Conservation (phyloP, 2,329 filamentous ascomycete species). For the Pyricularia sp. region DNA sequence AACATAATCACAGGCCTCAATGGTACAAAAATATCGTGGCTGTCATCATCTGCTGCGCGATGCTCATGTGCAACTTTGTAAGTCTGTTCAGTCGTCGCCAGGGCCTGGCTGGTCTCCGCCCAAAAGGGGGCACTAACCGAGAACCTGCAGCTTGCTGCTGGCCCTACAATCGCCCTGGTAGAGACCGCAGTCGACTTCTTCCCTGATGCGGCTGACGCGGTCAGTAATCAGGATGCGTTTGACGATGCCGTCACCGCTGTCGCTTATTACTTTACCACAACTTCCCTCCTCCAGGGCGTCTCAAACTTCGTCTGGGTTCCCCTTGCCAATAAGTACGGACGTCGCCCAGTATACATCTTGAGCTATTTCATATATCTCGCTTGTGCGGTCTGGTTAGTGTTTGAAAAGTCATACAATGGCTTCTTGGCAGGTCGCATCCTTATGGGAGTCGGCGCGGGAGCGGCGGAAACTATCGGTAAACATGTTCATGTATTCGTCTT, state of each 20-base stretch:
- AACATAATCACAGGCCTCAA: constrained; percentile 24
- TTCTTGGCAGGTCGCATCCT: constrained; percentile 38
- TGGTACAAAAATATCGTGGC: constrained; percentile 41
- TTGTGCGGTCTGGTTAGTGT: constrained; percentile 31
- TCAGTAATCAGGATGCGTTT: constrained; percentile 15
- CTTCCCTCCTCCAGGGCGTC: constrained; percentile 37
- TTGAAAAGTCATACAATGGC: constrained; percentile 28
- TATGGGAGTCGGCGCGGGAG: constrained; percentile 43
- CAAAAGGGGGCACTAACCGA: background rate
- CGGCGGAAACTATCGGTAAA: constrained; percentile 36
- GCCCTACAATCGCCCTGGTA: constrained; percentile 40
- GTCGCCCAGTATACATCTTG: constrained; percentile 30
- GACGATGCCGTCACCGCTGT: constrained; percentile 28
- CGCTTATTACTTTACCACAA: constrained; percentile 44
- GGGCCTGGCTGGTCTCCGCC: background rate
- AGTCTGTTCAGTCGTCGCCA: background rate
- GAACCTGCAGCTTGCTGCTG: constrained; percentile 32
- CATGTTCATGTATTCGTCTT: constrained; percentile 6
- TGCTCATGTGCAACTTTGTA: constrained; percentile 44
- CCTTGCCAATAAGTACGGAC: constrained; percentile 33
- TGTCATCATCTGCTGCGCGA: constrained; percentile 38
- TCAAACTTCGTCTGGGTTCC: constrained; percentile 38
- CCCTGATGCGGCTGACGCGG: constrained; percentile 20
- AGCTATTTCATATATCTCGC: constrained; percentile 33
- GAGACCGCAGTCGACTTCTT: constrained; percentile 37